Conservation (phyloP, 345 rosid genomes). For the Linum usitatissimum region DNA sequence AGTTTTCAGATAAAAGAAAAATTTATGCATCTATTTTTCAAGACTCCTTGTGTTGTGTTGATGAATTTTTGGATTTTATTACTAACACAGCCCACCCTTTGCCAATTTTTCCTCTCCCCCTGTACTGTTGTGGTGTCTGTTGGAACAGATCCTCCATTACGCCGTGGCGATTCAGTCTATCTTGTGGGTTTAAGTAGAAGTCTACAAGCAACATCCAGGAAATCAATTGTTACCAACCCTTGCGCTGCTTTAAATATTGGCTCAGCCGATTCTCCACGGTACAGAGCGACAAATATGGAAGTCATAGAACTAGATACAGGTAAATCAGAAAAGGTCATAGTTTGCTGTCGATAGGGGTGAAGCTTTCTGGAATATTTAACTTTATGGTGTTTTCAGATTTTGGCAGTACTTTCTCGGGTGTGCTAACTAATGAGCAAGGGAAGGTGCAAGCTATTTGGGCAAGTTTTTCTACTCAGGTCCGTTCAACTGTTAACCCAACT, state of each 20-base stretch:
- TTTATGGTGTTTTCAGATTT: constrained; percentile 43
- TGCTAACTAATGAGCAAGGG: constrained; percentile 78
- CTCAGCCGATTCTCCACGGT: constrained; percentile 86
- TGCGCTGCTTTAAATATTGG: constrained; percentile 78
- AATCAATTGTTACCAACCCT: constrained; percentile 80
- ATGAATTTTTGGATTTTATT: neutral
- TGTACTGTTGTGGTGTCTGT: neutral
- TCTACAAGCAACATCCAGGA: constrained; percentile 85
- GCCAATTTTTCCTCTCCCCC: no score
- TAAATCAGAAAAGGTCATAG: constrained; percentile 10
- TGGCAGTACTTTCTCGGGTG: constrained; percentile 95
- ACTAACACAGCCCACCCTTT: no score
- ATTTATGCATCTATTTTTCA: no score
- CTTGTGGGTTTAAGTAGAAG: constrained; percentile 86
- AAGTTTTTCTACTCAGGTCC: constrained; percentile 92
- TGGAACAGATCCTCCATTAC: constrained; percentile 65
- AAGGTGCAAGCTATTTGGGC: constrained; percentile 90
- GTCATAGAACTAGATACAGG: constrained; percentile 95
- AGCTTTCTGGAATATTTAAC: constrained; percentile 6
- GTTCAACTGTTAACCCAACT: constrained; percentile 12
- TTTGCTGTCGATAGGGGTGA: neutral
- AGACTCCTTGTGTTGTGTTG: neutral
- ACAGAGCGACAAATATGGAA: constrained; percentile 95
- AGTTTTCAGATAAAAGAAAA: no score
- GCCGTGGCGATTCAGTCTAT: constrained; percentile 84